Evolutionary conservation across 176 grass and related monocot species (phyloP), one percentile per base, ranked within the genome.

Genomic region (Typha latifolia): DNA sequence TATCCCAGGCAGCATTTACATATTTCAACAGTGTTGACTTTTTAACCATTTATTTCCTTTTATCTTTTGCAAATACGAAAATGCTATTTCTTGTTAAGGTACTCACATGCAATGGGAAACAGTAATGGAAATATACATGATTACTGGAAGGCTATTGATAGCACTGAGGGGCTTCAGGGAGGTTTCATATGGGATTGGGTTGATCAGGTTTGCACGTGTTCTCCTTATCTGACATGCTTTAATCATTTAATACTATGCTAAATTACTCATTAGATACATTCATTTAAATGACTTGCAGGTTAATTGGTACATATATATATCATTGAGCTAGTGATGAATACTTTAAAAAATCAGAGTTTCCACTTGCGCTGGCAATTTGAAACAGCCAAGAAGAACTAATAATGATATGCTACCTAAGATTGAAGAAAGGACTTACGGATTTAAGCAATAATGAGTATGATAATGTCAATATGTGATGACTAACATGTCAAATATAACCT

Each of bases 131-230:
- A 97, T 84, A 84, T 97, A 69, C 82, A 92, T 64, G 75, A 66
- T 1, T 97, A 97, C 49, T 97, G 93, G 88, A 75, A 80, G 74
- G 93, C 88, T 69, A 97, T 92, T 79, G 85, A 92, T 72, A 84
- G 14, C 80, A 91, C 88, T 59, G 66, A 82, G 76, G 93, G 93
- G 49, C 93, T 96, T 66, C 93, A 97, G 89, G 93, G 93, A 77
- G 93, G 93, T 84, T 92, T 97, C 64, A 97, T 97, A 77, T 92
- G 88, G 85, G 93, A 97, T 73, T 97, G 93, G 88, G 93, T 66
- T 29, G 93, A 97, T 86, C 67, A 97, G 93, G 88, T 97, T 73
- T 57, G 64, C 20, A 59, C 2, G 15, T n/a, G 3, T 59, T 59
- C 53, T 57, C 18, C 53, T 19, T 59, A 59, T 59, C 53, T 59